Conservation (phyloP, 805 yeast genomes). For the Cyberlindnera maclurae region DNA sequence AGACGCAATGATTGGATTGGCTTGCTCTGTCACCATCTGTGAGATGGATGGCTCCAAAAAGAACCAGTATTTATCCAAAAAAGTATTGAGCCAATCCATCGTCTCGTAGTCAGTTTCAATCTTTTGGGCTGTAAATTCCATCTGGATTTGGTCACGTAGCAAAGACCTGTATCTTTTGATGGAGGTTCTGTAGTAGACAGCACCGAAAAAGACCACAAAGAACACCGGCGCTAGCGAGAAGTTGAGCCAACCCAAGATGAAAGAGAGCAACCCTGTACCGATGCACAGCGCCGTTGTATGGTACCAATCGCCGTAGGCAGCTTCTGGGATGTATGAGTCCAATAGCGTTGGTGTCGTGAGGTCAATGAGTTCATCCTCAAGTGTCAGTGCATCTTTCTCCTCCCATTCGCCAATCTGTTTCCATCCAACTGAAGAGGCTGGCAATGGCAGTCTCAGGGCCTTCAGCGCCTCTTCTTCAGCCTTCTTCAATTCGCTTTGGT, state of each 20-base stretch:
- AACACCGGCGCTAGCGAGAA: constrained; percentile 79
- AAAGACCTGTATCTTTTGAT: constrained; percentile 69
- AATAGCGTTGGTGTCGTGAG: constrained; percentile 65
- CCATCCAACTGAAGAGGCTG: constrained; percentile 84
- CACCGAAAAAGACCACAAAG: constrained; percentile 53
- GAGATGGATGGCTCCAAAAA: constrained; percentile 85
- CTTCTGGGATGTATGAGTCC: constrained; percentile 70
- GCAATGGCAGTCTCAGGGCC: constrained; percentile 40
- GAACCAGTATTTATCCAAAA: constrained; percentile 88
- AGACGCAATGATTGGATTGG: constrained; percentile 73
- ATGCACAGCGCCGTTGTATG: constrained; percentile 75
- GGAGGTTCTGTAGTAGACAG: constrained; percentile 75
- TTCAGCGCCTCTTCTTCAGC: constrained; percentile 23
- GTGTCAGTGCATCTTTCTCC: constrained; percentile 52
- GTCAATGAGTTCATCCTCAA: constrained; percentile 68
- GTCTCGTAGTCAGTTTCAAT: constrained; percentile 89
- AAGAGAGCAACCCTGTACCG: constrained; percentile 63
- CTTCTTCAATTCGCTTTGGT: constrained; percentile 13
- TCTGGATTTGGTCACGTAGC: constrained; percentile 74
- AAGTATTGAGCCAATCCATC: constrained; percentile 91
- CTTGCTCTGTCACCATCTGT: constrained; percentile 79
- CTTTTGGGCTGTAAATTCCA: constrained; percentile 73
- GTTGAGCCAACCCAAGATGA: constrained; percentile 69
- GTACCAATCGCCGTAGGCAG: constrained; percentile 91
- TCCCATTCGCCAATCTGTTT: constrained; percentile 88